These are phyloP conservation scores for Talaromyces sp. DNA, from an alignment of 2,329 filamentous ascomycete genomes.

Conservation along the genomic window DNA sequence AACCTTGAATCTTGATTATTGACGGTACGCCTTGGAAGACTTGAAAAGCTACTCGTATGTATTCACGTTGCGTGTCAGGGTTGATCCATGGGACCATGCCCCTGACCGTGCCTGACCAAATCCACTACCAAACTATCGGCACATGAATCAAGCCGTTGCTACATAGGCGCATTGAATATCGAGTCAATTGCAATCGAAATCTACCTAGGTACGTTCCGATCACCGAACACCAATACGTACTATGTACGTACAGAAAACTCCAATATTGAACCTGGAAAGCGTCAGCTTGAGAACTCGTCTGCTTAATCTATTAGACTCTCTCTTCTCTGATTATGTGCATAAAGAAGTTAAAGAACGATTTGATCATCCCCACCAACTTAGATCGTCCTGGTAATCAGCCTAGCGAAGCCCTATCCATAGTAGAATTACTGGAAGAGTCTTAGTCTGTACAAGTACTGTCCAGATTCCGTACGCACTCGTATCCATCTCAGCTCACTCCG, in stretches of 20 bases:
- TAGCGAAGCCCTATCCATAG: conserved; percentile 11
- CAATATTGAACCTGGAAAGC: neutral
- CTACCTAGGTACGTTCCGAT: neutral
- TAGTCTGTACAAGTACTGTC: conserved; percentile 1
- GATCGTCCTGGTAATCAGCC: neutral
- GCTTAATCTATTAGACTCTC: neutral
- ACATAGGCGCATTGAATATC: neutral
- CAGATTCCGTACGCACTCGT: conserved; percentile 1
- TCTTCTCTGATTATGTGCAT: neutral
- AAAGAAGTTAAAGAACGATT: conserved; percentile 1
- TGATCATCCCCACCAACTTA: conserved; percentile 5
- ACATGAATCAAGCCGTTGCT: neutral
- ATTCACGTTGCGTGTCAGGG: neutral
- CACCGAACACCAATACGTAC: neutral
- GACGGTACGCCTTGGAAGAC: neutral
- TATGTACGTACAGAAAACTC: neutral
- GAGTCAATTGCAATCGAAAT: neutral
- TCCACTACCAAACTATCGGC: neutral
- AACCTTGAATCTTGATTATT: neutral
- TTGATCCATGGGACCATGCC: neutral
- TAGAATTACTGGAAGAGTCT: conserved; percentile 9
- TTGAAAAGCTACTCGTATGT: neutral
- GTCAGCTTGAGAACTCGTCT: neutral
- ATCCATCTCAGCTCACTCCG: neutral
- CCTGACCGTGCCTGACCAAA: neutral